Conservation (phyloP, 2,329 filamentous ascomycete species). For the Ascosphaera aggregata region DNA sequence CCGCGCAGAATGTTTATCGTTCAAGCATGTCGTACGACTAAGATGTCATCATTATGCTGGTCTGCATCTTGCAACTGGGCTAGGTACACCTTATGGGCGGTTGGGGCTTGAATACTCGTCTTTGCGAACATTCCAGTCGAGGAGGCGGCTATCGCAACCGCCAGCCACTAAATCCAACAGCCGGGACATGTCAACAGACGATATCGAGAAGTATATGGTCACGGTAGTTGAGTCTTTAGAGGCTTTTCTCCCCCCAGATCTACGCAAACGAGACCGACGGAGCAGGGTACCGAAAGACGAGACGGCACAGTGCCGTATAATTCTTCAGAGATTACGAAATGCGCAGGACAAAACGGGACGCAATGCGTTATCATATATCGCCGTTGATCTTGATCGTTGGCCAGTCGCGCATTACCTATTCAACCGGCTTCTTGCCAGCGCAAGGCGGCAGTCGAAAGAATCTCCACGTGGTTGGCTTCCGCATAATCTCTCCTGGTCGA, state of each 20-base stretch:
- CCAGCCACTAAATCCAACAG: too few relatives aligned
- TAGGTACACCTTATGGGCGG: neutral
- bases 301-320: neutral
- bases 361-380: neutral
- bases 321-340: neutral
- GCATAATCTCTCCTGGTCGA: constrained; percentile 12
- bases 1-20: constrained; percentile 14
- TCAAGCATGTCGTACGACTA: constrained; percentile 8
- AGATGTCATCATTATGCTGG: constrained; percentile 2
- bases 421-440: constrained; percentile 14
- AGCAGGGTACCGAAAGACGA: neutral
- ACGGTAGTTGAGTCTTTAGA: constrained; percentile 1
- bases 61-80: neutral
- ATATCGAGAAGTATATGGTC: too few relatives aligned
- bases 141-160: too few relatives aligned
- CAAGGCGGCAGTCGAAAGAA: constrained; percentile 9
- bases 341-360: neutral
- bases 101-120: neutral
- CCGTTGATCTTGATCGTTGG: neutral
- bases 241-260: constrained; percentile 3
- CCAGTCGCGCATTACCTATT: neutral
- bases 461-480: constrained; percentile 7
- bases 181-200: too few relatives aligned
- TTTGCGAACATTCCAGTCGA: neutral
- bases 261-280: constrained; percentile 1